Percentiles rank a stretch among this genome's conserved stretches.
Conservation (phyloP, 768 basidiomycete genomes). For the Suillus paluster region DNA sequence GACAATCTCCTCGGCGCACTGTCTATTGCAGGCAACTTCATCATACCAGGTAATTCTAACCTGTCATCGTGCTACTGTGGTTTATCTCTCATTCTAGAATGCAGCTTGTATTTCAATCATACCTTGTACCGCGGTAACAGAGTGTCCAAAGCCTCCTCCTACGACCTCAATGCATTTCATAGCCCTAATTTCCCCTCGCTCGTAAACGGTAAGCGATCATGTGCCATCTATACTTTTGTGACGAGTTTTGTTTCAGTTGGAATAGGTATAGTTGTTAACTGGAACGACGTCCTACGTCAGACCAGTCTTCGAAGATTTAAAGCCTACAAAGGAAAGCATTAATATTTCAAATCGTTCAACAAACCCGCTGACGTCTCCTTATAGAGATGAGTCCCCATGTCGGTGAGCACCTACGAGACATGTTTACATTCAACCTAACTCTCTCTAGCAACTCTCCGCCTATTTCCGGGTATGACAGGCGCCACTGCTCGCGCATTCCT, state of each 20-base stretch:
- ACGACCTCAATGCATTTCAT: conserved; percentile 81
- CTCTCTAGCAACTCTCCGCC: conserved; percentile 70
- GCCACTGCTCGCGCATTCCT: conserved; percentile 79
- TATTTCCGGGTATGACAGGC: conserved; percentile 87
- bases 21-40: conserved; percentile 87
- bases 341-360: neutral
- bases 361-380: conserved; percentile 17
- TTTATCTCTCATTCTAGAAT: conserved; percentile 52
- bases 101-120: conserved; percentile 89
- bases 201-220: conserved; percentile 63
- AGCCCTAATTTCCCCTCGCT: conserved; percentile 86
- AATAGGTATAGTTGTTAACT: conserved; percentile 88
- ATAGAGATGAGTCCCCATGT: conserved; percentile 83
- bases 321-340: conserved; percentile 69
- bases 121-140: conserved; percentile 85
- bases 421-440: conserved; percentile 19
- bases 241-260: conserved; percentile 56
- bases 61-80: neutral
- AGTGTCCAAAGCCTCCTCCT: conserved; percentile 81
- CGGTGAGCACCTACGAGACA: conserved; percentile 47
- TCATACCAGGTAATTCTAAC: conserved; percentile 74
- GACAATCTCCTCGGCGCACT: conserved; percentile 92
- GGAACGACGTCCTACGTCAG: conserved; percentile 86
- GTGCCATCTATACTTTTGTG: conserved; percentile 12
- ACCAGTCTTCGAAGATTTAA: conserved; percentile 77